A percentile compares a stretch with the other conserved stretches of the same genome.
Conservation (phyloP, 805 yeast genomes). For the Zygosaccharomyces siamensis region DNA sequence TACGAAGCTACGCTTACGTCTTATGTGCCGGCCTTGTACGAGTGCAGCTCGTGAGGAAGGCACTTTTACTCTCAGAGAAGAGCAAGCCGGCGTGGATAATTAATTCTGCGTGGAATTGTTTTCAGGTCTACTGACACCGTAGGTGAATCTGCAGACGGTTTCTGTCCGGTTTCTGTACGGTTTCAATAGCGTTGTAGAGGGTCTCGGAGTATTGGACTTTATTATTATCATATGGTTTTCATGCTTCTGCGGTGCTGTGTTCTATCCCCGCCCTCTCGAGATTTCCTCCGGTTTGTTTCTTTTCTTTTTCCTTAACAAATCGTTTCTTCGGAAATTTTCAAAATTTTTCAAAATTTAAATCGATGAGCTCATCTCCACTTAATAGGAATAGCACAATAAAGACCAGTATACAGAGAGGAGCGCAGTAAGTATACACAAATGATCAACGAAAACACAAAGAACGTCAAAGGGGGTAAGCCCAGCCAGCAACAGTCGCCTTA, state of each 20-base stretch:
- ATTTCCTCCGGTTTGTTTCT: not conserved
- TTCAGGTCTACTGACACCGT: too few species aligned
- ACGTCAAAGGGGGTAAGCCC: not conserved
- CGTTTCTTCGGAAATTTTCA: not conserved
- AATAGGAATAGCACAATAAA: not conserved
- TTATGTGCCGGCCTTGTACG: too few species aligned
- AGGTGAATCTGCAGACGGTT: too few species aligned
- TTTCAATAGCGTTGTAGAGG: too few species aligned
- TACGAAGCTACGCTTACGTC: too few species aligned
- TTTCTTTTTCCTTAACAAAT: not conserved
- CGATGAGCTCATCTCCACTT: constrained; percentile 1
- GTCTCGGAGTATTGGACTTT: too few species aligned
- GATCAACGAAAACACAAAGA: constrained; percentile 10
- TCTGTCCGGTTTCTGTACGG: too few species aligned
- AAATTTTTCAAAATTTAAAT: constrained; percentile 1
- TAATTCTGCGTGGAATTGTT: too few species aligned
- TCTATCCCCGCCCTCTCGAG: not conserved
- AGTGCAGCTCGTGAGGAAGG: too few species aligned
- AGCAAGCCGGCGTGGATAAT: too few species aligned
- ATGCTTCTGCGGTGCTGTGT: not conserved
- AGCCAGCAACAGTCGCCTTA: not conserved
- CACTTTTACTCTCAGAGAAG: too few species aligned
- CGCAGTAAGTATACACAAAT: not conserved
- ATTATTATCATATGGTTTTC: too few species aligned
- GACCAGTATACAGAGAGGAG: not conserved